Conservation (phyloP, 1,139 yeast genomes). For the Yamadazyma siamensis region DNA sequence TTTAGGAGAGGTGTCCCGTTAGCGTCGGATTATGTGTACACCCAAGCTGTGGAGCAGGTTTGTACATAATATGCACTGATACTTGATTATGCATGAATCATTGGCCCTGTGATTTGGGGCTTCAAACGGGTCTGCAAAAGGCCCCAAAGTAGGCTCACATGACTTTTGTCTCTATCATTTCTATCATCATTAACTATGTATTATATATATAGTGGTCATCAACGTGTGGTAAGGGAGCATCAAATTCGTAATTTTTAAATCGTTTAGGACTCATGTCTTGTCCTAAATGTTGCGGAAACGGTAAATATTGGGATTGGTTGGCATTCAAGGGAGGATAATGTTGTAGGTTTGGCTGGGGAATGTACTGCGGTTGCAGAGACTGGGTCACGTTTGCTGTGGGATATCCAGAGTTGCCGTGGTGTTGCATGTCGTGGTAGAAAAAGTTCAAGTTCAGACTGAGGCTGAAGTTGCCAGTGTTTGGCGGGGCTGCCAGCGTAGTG, state of each 20-base stretch:
- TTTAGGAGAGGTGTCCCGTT: too few relatives aligned
- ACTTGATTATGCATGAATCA: too few relatives aligned
- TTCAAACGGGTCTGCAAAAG: too few relatives aligned
- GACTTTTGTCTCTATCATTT: too few relatives aligned
- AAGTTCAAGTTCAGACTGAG: conserved; percentile 12
- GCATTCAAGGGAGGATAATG: conserved; percentile 1
- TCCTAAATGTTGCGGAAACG: conserved; percentile 12
- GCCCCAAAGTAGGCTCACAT: too few relatives aligned
- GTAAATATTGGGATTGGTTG: conserved; percentile 11
- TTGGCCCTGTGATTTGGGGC: too few relatives aligned
- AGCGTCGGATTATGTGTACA: background rate
- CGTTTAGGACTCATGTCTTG: conserved; percentile 6
- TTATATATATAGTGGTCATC: conserved; percentile 12
- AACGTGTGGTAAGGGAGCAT: conserved; percentile 8
- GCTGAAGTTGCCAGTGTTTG: conserved; percentile 8
- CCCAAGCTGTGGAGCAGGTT: too few relatives aligned
- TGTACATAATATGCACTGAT: too few relatives aligned
- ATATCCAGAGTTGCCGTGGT: too few relatives aligned
- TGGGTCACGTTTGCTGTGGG: conserved; percentile 1
- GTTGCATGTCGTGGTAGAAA: conserved; percentile 13
- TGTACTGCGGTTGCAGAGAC: conserved; percentile 2
- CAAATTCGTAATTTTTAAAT: conserved; percentile 6
- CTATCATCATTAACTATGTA: conserved; percentile 4
- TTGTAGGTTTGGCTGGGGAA: conserved; percentile 2
- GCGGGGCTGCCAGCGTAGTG: conserved; percentile 4